Evolutionary conservation across 2,329 filamentous ascomycete species (phyloP), one percentile per base, ranked within the genome.

Genomic region (Rhynchosporium secalis): DNA sequence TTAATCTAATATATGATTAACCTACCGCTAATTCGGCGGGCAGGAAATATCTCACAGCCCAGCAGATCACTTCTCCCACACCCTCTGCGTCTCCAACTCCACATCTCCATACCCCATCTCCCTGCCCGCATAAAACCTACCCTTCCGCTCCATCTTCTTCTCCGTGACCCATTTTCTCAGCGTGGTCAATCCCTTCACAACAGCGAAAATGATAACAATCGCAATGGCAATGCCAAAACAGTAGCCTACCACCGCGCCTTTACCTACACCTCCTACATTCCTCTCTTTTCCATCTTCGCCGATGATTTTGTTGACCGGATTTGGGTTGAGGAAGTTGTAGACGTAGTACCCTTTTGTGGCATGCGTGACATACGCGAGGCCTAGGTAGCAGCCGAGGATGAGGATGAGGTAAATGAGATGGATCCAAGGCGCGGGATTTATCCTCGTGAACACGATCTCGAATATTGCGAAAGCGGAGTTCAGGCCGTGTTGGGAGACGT

Each of bases 381-480:
- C 83, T 10, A 93, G 81, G 73, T 96, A 96, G 3, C 87, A 76
- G 0, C 84, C 84, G 47, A 96, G 81, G 6, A 95, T 75, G n/a
- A 91, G 61, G 66, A 93, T 76, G 13, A 93, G 78, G 72, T 85
- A 87, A 13, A 84, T 75, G n/a, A 91, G 74, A 71, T 92, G 86
- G 28, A 89, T 75, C 77, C 84, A 87, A 0, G 86, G 83, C 31
- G 83, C 80, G 10, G 85, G 83, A 6, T 79, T 77, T 3, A 88
- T 90, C 45, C 90, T 81, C 1, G 91, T 80, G 40, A 95, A 68
- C 28, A 88, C 31, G 68, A 95, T 82, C 76, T 96, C 91, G 70
- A 92, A 83, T n/a, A 93, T 78, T 1, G 89, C 89, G 73, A 91
- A 92, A 58, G 80, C 73, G 54, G 83, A 82, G 78, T 96, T 96